Conservation (phyloP, 108 stramenopile species). For the Skeletonema tropicum region DNA sequence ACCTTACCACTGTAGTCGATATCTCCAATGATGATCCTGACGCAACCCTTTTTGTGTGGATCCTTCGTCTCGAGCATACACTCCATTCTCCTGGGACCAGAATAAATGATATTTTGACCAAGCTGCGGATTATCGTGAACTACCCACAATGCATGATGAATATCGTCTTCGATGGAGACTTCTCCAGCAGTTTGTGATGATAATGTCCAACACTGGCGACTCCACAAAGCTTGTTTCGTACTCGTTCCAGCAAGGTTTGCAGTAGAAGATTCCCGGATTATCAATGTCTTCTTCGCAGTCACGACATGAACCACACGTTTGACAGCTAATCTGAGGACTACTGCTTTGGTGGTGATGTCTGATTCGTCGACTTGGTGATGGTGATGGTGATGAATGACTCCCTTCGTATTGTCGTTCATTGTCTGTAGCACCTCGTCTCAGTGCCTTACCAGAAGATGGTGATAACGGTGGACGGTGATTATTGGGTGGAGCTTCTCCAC, state of each 20-base stretch:
- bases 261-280: constrained; percentile 56
- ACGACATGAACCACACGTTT: constrained; percentile 47
- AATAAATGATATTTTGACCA: constrained; percentile 38
- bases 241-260: constrained; percentile 61
- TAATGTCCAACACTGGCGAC: background rate
- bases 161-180: constrained; percentile 19
- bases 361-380: background rate
- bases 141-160: constrained; percentile 56
- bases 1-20: constrained; percentile 58
- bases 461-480: constrained; percentile 3
- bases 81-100: constrained; percentile 42
- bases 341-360: constrained; percentile 7
- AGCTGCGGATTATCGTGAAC: constrained; percentile 64
- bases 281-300: constrained; percentile 64
- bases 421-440: background rate
- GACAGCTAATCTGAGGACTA: constrained; percentile 30
- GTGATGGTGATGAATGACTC: background rate
- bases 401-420: background rate
- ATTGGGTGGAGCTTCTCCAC: constrained; percentile 9
- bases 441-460: background rate
- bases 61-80: constrained; percentile 68
- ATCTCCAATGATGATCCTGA: constrained; percentile 52
- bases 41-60: constrained; percentile 47
- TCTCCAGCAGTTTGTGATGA: constrained; percentile 2
- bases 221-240: constrained; percentile 39